Percentiles rank a stretch among this genome's conserved stretches.
These are phyloP conservation scores for Solanum hybrid DNA, from an alignment of 305 asterid genomes.

Conservation along the genomic window DNA sequence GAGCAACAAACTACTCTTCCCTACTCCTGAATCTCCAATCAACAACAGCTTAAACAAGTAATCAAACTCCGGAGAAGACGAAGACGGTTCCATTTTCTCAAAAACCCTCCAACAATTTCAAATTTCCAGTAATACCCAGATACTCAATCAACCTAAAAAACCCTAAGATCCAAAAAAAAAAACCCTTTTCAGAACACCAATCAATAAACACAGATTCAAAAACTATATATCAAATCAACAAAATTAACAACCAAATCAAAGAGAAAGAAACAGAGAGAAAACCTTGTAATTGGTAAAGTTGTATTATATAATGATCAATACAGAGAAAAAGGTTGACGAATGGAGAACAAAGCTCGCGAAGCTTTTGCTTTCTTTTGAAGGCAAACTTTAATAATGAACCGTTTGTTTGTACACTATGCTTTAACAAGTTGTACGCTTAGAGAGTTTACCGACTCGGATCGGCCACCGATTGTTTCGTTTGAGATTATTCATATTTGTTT, in stretches of 20 bases:
- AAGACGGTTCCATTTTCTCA: conserved; percentile 47
- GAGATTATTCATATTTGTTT: neutral
- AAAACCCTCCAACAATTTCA: neutral
- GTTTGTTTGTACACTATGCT: neutral
- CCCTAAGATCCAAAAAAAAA: conserved; percentile 14
- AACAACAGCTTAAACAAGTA: conserved; percentile 74
- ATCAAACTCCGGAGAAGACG: conserved; percentile 65
- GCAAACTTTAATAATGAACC: neutral
- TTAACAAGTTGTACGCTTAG: neutral
- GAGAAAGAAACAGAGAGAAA: neutral
- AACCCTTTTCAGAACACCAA: neutral
- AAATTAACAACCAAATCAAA: neutral
- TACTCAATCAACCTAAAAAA: neutral
- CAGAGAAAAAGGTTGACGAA: conserved; percentile 4
- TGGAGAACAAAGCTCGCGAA: neutral
- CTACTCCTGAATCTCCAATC: conserved; percentile 96
- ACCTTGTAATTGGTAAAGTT: neutral
- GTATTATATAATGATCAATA: neutral
- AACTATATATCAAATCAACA: neutral
- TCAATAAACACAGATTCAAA: neutral
- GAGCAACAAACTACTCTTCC: conserved; percentile 79
- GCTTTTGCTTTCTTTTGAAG: neutral
- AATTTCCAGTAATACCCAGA: neutral
- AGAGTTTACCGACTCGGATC: neutral
- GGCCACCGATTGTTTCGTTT: neutral